These are phyloP conservation scores for Pseudocercospora cruenta DNA, from an alignment of 2,329 filamentous ascomycete species.

Conservation along the genomic window DNA sequence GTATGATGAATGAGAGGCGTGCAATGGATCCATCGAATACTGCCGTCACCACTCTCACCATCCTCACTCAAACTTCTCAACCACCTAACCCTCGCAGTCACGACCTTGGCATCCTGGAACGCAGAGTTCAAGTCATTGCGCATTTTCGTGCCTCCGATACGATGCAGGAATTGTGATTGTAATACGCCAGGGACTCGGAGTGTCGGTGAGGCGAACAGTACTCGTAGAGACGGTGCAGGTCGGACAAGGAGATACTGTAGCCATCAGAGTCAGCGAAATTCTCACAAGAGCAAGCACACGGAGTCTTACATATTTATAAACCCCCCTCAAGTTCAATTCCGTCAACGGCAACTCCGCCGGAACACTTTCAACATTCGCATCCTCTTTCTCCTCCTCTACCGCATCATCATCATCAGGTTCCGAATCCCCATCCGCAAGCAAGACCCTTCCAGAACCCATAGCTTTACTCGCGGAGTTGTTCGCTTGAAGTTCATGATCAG, in stretches of 20 bases:
- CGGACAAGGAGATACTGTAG: slow-evolving; percentile 20
- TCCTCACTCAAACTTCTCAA: slow-evolving; percentile 16
- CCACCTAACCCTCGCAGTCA: slow-evolving; percentile 21
- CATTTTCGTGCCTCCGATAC: slow-evolving; percentile 15
- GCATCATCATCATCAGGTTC: slow-evolving; percentile 13
- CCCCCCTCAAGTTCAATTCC: slow-evolving; percentile 18
- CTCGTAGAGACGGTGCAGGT: slow-evolving; percentile 16
- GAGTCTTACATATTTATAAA: slow-evolving; percentile 22
- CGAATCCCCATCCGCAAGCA: slow-evolving; percentile 20
- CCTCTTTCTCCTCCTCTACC: background rate
- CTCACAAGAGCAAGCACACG: background rate
- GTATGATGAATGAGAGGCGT: slow-evolving; percentile 20
- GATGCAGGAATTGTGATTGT: slow-evolving; percentile 20
- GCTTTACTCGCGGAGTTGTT: background rate
- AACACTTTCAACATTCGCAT: background rate
- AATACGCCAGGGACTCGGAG: slow-evolving; percentile 13
- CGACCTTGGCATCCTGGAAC: slow-evolving; percentile 9
- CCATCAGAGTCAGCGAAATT: background rate
- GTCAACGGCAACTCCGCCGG: background rate
- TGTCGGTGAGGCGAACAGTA: slow-evolving; percentile 21
- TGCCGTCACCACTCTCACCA: slow-evolving; percentile 12
- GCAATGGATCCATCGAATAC: slow-evolving; percentile 17
- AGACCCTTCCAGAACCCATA: slow-evolving; percentile 6
- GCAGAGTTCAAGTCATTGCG: slow-evolving; percentile 12
- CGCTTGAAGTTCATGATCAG: slow-evolving; percentile 7